A percentile compares a stretch with the other conserved stretches of the same genome.
These are phyloP conservation scores for Backusella morwellensis DNA, from an alignment of 192 early-diverging fungal species.

Conservation along the genomic window DNA sequence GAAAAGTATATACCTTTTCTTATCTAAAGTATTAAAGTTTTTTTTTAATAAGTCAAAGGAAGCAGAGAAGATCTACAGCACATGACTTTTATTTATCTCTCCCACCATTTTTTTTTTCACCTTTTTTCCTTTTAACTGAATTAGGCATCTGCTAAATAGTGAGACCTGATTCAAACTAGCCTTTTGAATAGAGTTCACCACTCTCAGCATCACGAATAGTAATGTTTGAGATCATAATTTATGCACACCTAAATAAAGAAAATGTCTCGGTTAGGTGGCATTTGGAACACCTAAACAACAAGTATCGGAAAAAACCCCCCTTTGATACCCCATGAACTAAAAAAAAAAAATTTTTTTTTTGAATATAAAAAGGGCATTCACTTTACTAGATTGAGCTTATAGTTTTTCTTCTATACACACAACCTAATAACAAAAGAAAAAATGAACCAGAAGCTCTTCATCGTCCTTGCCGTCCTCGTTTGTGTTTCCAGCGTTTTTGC, in stretches of 20 bases:
- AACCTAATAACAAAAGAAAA: background rate
- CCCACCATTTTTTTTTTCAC: background rate
- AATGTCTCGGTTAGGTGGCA: background rate
- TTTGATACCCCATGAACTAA: background rate
- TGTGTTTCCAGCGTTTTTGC: background rate
- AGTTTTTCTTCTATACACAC: background rate
- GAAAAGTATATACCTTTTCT: background rate
- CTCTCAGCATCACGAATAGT: background rate
- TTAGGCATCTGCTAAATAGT: background rate
- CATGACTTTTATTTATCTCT: background rate
- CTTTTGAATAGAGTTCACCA: background rate
- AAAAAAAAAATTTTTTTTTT: background rate
- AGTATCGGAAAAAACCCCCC: background rate
- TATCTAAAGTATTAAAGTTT: background rate
- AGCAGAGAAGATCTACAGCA: background rate
- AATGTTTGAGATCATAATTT: constrained; percentile 1
- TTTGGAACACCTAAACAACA: constrained; percentile 1
- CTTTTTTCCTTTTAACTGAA: background rate
- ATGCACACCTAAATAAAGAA: background rate
- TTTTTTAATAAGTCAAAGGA: background rate
- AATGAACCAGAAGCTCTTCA: background rate
- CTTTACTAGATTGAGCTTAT: background rate
- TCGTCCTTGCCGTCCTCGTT: background rate
- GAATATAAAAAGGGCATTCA: background rate
- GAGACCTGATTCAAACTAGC: background rate